Base-by-base conservation (phyloP, 495 filamentous ascomycete genomes). In the Chaetomium tenue region DNA sequence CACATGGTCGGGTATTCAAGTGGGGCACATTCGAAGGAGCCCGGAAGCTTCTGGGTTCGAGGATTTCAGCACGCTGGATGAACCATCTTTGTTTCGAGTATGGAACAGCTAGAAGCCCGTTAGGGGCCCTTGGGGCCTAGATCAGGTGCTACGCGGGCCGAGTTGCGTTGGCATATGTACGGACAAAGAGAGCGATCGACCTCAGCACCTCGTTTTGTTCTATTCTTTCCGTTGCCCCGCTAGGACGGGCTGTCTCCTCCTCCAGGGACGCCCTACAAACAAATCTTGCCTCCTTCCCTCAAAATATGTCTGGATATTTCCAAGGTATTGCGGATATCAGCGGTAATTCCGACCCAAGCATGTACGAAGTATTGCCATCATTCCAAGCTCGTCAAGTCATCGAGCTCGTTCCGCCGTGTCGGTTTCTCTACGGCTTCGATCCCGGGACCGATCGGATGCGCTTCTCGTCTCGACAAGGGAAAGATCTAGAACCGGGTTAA, bases 351-450 rank as follows among this genome's bases (percentile, higher is more conserved):
- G 23, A 20, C 18, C 2, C 1, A 4, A 20, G n/a, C 18, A 23
- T 11, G n/a, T 46, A n/a, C n/a, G n/a, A n/a, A n/a, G n/a, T n/a
- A 39, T 3, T 0, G 16, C 22, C 40, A 3, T 54, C 68, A 85
- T 65, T 85, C 83, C 67, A 85, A 44, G 66, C 79, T 83, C 5
- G 79, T 78, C 46, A 83, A 64, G 60, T 84, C 81, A 47, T 79
- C 72, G 33, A 81, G 64, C 25, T 61, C 64, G 56, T 72, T 67
- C 64, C 74, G 64, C 61, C 71, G 61, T 68, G 68, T 75, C 64
- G 70, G 68, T 66, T 73, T 76, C 1, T 79, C 76, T 9, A 77
- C 74, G 37, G 78, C 75, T 61, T 84, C 83, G 60, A 85, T 82
- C 5, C 83, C 83, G 15, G 82, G 82, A 0, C 82, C 83, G 67